Conservation (phyloP, 306 rosid species). For the Chamaecrista fasciculata region DNA sequence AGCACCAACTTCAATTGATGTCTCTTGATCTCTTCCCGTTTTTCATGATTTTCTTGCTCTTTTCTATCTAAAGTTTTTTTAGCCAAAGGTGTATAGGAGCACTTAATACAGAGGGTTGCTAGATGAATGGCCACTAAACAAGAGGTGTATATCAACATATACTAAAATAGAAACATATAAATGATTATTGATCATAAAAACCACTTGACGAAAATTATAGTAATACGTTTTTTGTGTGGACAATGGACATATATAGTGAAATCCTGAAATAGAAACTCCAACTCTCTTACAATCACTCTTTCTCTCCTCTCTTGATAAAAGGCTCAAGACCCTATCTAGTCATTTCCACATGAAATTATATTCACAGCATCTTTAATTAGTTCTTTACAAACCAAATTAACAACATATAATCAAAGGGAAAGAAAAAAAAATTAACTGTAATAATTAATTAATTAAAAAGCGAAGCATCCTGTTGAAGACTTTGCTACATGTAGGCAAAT, state of each 20-base stretch:
- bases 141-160: not conserved
- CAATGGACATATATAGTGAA: not conserved
- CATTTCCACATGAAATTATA: no score
- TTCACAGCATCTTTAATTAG: no score
- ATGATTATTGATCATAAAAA: not conserved
- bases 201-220: no score
- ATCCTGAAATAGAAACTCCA: not conserved
- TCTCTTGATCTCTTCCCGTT: not conserved
- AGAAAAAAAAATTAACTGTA: no score
- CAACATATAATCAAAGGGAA: no score
- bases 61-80: not conserved
- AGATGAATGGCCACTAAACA: slow-evolving; percentile 5
- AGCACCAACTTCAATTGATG: not conserved
- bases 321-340: no score
- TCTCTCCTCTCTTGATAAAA: no score
- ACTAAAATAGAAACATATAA: not conserved
- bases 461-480: no score
- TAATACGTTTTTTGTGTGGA: not conserved
- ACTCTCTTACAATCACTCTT: not conserved
- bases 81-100: not conserved
- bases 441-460: no score
- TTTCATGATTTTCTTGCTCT: not conserved
- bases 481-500: no score
- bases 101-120: not conserved
- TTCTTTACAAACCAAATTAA: no score